Conservation (phyloP, 441 rosid genomes). For the Pelargonium fulgidum region DNA sequence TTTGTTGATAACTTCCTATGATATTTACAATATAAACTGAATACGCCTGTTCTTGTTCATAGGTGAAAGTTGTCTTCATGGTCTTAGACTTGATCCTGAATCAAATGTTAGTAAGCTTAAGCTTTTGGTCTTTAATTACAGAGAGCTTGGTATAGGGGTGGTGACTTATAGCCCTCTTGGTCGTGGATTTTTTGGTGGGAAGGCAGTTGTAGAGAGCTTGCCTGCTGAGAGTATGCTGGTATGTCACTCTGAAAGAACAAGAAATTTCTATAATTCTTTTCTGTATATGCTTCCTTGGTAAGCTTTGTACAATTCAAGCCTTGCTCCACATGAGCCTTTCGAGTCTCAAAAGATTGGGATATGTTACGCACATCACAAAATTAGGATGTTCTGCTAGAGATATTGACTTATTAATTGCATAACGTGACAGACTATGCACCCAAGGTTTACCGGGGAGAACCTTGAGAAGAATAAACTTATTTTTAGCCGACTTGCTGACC, state of each 20-base stretch:
- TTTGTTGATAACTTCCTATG: slow-evolving; percentile 9
- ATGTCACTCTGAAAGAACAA: not conserved
- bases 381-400: not conserved
- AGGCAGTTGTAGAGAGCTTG: slow-evolving; percentile 32
- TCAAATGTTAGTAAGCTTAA: not conserved
- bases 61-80: not conserved
- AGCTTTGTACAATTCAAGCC: not conserved
- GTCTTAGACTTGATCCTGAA: not conserved
- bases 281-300: not conserved
- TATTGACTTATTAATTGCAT: not conserved
- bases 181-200: slow-evolving; percentile 47
- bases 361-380: not conserved
- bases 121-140: slow-evolving; percentile 10
- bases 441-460: slow-evolving; percentile 38
- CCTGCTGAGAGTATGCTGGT: slow-evolving; percentile 30
- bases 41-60: not conserved
- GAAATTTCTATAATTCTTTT: not conserved
- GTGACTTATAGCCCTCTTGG: slow-evolving; percentile 49
- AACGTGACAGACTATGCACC: slow-evolving; percentile 24
- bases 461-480: slow-evolving; percentile 42
- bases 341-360: not conserved
- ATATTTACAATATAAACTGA: not conserved
- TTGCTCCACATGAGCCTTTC: not conserved
- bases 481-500: slow-evolving; percentile 25
- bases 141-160: slow-evolving; percentile 45